Evolutionary conservation across 2,329 filamentous ascomycete species (phyloP).

Genomic region (Apiospora sp.): DNA sequence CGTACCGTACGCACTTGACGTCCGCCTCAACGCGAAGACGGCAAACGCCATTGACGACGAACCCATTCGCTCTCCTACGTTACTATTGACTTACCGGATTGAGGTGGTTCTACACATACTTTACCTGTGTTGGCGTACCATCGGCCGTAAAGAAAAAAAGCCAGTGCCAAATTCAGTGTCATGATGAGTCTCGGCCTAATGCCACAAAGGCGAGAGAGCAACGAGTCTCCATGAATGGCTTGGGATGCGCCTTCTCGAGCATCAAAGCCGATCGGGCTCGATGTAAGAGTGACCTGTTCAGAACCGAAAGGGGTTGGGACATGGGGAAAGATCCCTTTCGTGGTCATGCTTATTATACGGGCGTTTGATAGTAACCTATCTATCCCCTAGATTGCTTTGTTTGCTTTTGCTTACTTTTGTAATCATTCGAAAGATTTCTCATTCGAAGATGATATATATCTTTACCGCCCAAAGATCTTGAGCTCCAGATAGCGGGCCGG

Average conservation of each 20-base stretch:
- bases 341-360: conserved; percentile 16
- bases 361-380: conserved; percentile 17
- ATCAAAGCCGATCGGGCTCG: neutral
- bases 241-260: neutral
- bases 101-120: neutral
- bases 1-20: neutral
- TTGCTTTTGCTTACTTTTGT: conserved; percentile 8
- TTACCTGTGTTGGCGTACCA: neutral
- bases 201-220: neutral
- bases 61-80: neutral
- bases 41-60: neutral
- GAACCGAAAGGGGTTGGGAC: conserved; percentile 4
- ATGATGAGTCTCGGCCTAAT: neutral
- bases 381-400: neutral
- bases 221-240: neutral
- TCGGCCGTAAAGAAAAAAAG: neutral
- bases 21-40: neutral
- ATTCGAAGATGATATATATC: neutral
- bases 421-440: neutral
- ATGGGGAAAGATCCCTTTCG: neutral
- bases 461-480: conserved; percentile 51
- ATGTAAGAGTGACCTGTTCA: neutral
- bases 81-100: neutral
- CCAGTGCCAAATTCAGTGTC: neutral
- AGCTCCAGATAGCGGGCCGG: conserved; percentile 58